Percentiles rank a stretch among this genome's conserved stretches.
phyloP scores from a whole-genome alignment of 1,139 yeast species.

The Meyerozyma guilliermondii region DNA sequence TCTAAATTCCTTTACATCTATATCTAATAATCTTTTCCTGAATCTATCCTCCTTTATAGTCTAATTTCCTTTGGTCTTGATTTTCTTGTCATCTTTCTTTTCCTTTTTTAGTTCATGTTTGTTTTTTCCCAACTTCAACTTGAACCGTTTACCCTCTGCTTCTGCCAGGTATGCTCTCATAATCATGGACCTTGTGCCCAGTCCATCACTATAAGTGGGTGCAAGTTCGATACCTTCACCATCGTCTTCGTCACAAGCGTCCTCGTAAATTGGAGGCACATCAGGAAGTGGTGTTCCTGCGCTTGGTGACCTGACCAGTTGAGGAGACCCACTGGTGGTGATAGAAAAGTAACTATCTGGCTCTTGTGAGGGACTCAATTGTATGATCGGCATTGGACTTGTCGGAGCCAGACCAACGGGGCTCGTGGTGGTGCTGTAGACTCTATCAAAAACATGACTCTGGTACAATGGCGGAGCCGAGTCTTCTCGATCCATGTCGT shows the following conservation, averaged over 20 bases:
- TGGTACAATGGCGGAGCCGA: constrained; percentile 42
- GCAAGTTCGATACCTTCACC: constrained; percentile 22
- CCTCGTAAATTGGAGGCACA: constrained; percentile 30
- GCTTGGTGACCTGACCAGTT: not conserved
- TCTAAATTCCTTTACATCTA: too few relatives aligned
- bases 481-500: constrained; percentile 25
- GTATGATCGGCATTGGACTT: constrained; percentile 12
- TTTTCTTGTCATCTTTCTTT: not conserved
- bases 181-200: not conserved
- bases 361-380: constrained; percentile 1
- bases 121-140: not conserved
- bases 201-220: constrained; percentile 22
- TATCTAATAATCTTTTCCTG: too few relatives aligned
- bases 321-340: constrained; percentile 4
- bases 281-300: constrained; percentile 8
- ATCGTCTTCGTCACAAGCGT: constrained; percentile 30
- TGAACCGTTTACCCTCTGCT: not conserved
- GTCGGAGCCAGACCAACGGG: not conserved
- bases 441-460: constrained; percentile 30
- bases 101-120: not conserved
- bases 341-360: constrained; percentile 9
- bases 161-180: not conserved
- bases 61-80: not conserved
- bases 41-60: not conserved
- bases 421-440: constrained; percentile 23